Conservation (phyloP, 331 rosid species). For the Quercus tomentella region DNA sequence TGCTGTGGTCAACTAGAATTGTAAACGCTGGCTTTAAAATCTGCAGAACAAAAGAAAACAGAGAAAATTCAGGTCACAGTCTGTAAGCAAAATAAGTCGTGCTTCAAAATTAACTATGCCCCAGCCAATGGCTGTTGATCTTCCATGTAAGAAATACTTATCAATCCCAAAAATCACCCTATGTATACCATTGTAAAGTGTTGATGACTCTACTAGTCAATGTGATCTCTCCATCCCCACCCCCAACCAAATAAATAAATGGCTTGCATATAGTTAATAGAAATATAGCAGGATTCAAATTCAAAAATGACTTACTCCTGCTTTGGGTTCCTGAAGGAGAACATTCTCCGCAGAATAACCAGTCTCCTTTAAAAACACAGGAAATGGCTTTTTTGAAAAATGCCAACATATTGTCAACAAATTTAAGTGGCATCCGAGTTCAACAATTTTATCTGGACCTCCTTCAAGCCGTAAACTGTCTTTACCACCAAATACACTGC, state of each 20-base stretch:
- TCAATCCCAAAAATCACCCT: not conserved
- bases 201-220: not conserved
- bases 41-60: constrained; percentile 41
- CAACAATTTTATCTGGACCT: constrained; percentile 59
- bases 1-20: constrained; percentile 58
- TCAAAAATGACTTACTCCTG: constrained; percentile 69
- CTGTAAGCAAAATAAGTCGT: not conserved
- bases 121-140: constrained; percentile 1
- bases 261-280: not conserved
- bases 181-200: not conserved
- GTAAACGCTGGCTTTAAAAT: constrained; percentile 98
- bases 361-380: constrained; percentile 76
- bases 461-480: constrained; percentile 77
- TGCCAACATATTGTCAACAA: constrained; percentile 93
- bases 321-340: constrained; percentile 88
- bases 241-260: not conserved
- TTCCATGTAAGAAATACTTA: constrained; percentile 6
- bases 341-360: constrained; percentile 72
- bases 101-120: not conserved
- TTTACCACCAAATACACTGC: constrained; percentile 62
- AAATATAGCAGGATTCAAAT: constrained; percentile 2
- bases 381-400: constrained; percentile 84
- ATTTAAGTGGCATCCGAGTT: constrained; percentile 64
- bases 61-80: constrained; percentile 6
- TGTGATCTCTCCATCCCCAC: not conserved